Evolutionary conservation across 1,284 basidiomycete species (phyloP), one percentile per base, ranked within the genome.

Genomic region (Athelia psychrophila): DNA sequence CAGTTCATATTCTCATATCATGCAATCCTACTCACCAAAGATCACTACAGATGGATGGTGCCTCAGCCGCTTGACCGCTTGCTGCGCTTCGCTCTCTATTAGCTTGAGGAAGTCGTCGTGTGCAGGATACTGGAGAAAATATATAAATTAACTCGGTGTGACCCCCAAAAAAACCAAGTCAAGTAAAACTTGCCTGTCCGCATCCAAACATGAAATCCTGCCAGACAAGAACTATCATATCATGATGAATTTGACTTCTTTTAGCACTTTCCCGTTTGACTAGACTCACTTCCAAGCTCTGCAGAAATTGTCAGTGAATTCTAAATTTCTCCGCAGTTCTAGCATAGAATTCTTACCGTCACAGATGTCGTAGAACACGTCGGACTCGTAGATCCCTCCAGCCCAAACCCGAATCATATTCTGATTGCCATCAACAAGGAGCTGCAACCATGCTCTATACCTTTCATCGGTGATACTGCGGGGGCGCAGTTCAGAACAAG

Each of bases 131-230:
- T 83, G 8, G 75, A 68, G 0, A 51, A 40, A 47, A 49, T 36
- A 51, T 13, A 20, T 33, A 35, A 30, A 42, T 22, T 30, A 56
- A 25, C 44, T 47, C 49, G 15, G 18, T 18, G 52, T 24, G 52
- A 32, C 32, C 36, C 23, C 47, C 23, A 49, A 16, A 46, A 24
- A 19, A 45, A 27, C 49, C 10, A 49, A 46, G 44, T 30, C 24
- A 9, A 13, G n/a, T 12, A 30, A 30, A 13, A 58, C 63, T 44
- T 56, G 85, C 84, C 67, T 87, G 78, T 32, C 91, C 92, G 63
- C 91, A 94, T 15, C 84, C 90, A 64, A 94, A 93, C 80, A 88
- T 84, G 66, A 93, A 92, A 66, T 93, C 91, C 69, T 93, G 90
- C 91, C 91, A 93, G 20, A 93, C 88, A 33, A 93, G 76, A 50